Evolutionary conservation across 1,139 yeast species (phyloP), one percentile per base, ranked within the genome.

Genomic region (Nakaseomyces sp.): DNA sequence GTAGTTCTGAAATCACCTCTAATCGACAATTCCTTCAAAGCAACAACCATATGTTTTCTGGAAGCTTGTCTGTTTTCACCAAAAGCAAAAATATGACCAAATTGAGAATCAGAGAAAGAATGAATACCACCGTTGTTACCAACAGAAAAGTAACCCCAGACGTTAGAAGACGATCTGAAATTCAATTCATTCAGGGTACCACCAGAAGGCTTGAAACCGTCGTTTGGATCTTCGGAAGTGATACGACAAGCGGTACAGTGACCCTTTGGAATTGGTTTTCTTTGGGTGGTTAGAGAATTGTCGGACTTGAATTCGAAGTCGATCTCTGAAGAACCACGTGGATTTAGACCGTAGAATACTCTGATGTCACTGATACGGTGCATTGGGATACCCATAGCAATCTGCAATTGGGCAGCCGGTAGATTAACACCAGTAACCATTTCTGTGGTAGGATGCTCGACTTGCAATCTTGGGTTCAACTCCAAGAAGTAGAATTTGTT

Each of bases 181-280:
- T 91, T 93, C 64, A 91, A 77, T 65, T 91, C 98, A 57, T 88
- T 96, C 68, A 91, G 75, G 48, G 89, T 79, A 72, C 98, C 98
- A 61, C 96, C 94, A 42, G 96, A 86, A 47, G 98, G 98, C 68
- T 91, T 91, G 75, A 91, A 91, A 41, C 98, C 98, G 71, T 89
- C 97, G 64, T 96, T 94, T 33, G 98, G 98, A 69, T 91, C 98
- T 70, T 91, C 98, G 7, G 96, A 86, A 26, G 98, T 91, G 66
- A 91, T 91, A 73, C 98, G 89, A 71, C 97, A 89, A 43, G 98
- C 98, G 43, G 97, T 91, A 65, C 96, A 86, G 68, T 91, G 98
- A 52, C 98, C 98, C 71, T 87, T 87, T 56, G 98, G 98, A 53
- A 76, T 77, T 40, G 98, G 98, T 57, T 79, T 79, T 67, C 97